phyloP scores from a whole-genome alignment of 257 asterid genomes.

The Solanum neorickii region DNA sequence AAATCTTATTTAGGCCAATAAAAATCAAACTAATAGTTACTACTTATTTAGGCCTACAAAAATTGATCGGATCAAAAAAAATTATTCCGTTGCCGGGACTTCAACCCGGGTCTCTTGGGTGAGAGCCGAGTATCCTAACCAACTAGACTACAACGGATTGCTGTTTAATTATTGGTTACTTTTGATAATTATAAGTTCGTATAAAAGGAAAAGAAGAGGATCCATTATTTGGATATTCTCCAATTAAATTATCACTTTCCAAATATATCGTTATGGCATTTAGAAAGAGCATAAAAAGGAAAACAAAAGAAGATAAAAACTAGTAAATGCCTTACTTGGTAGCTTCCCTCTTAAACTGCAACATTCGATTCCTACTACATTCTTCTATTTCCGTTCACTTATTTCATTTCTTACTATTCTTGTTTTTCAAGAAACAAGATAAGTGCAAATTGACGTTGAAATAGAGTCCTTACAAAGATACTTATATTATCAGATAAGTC shows the following conservation, averaged over 20 bases:
- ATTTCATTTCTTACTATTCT: not conserved
- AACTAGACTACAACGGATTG: constrained; percentile 91
- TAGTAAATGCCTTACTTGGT: not conserved
- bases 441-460: too few relatives aligned
- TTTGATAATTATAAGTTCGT: not conserved
- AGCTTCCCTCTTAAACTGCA: not conserved
- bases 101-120: constrained; percentile 96
- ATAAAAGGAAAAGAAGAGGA: too few relatives aligned
- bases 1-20: too few relatives aligned
- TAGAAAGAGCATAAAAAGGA: not conserved
- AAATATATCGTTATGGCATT: not conserved
- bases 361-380: not conserved
- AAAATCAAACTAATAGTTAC: too few relatives aligned
- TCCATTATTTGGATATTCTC: not conserved
- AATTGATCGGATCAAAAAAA: too few relatives aligned
- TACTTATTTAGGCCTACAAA: too few relatives aligned
- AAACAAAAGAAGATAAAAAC: not conserved
- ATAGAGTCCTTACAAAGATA: too few relatives aligned
- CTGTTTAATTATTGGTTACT: rapidly evolving
- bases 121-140: constrained; percentile 99
- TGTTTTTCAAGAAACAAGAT: too few relatives aligned
- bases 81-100: constrained; percentile 55
- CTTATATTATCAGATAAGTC: too few relatives aligned
- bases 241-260: not conserved
- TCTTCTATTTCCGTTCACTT: not conserved